Base-by-base conservation (phyloP, 1,139 yeast genomes). In the Geotrichum restrictum region DNA sequence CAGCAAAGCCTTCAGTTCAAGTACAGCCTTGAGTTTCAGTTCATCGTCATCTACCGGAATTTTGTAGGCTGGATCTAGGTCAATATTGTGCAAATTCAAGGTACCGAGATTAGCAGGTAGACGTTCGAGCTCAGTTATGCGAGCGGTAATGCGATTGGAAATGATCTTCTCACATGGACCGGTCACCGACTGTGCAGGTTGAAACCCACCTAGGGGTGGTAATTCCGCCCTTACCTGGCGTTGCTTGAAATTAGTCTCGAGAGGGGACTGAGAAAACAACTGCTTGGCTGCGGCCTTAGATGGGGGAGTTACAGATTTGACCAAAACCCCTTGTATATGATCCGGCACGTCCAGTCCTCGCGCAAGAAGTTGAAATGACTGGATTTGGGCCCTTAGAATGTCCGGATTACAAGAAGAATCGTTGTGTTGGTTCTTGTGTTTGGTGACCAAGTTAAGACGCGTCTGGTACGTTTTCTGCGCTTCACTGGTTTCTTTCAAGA, bases 1-100 rank as follows among this genome's bases (percentile, higher is more conserved):
- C 57, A 89, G 82, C 60, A 93, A 76, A 0, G 91, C 76, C 69
- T 91, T 94, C 60, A 93, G 75, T 70, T 94, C 98, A 33, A 91
- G 75, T 40, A 94, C 72, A 1, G 91, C 84, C 57, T 74, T 75
- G 33, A 85, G 65, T 66, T 88, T 88, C 37, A 74, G 65, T 22
- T 58, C 61, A 55, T 71, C 74, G 13, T 60, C 62, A 27, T 73
- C 74, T 56, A 80, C 82, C 40, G 71, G 62, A 24, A 74, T 64
- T 50, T 72, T 77, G 56, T 76, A 79, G n/a, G 75, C 74, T 16
- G 78, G 74, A 37, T 60, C 60, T 51, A 71, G 64, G 13, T 67
- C 68, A 13, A 73, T 58, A 32, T 73, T 74, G 27, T 69, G 70
- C 21, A 64, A 62, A 47, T 81, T 74, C 59, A 81, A 78, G 1